Evolutionary conservation across 352 stramenopile genomes (phyloP).

Genomic region (Peronospora farinosa): DNA sequence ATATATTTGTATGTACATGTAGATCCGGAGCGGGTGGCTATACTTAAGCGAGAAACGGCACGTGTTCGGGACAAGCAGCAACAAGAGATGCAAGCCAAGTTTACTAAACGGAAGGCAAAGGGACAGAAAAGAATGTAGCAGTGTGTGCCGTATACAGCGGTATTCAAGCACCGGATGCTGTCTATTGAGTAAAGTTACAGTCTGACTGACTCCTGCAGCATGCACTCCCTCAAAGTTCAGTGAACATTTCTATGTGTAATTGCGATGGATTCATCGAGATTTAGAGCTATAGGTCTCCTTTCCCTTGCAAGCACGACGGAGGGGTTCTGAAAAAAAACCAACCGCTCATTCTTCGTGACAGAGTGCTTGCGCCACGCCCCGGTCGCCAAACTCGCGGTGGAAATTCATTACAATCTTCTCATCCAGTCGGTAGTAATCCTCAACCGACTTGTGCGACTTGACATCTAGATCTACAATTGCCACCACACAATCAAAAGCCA

Average conservation of each 20-base stretch:
- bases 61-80: constrained; percentile 57
- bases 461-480: constrained; percentile 83
- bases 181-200: too few species aligned
- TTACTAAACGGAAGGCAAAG: constrained; percentile 3
- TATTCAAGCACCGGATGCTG: too few species aligned
- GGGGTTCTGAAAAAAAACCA: constrained; percentile 2
- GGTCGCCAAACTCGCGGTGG: constrained; percentile 34
- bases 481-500: constrained; percentile 73
- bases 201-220: neutral
- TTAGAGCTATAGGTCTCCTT: neutral
- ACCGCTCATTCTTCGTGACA: constrained; percentile 36
- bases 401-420: constrained; percentile 73
- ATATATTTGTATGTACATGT: neutral
- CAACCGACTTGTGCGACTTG: constrained; percentile 84
- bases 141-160: neutral
- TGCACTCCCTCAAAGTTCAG: neutral
- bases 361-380: constrained; percentile 24
- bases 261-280: neutral
- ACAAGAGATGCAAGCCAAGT: constrained; percentile 25
- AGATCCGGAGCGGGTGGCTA: constrained; percentile 51
- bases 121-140: neutral
- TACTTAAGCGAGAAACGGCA: constrained; percentile 49
- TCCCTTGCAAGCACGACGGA: neutral
- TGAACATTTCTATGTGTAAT: neutral
- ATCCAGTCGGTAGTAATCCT: constrained; percentile 76